Conservation (phyloP, 2,329 filamentous ascomycete species). For the Cladosporium sp. region DNA sequence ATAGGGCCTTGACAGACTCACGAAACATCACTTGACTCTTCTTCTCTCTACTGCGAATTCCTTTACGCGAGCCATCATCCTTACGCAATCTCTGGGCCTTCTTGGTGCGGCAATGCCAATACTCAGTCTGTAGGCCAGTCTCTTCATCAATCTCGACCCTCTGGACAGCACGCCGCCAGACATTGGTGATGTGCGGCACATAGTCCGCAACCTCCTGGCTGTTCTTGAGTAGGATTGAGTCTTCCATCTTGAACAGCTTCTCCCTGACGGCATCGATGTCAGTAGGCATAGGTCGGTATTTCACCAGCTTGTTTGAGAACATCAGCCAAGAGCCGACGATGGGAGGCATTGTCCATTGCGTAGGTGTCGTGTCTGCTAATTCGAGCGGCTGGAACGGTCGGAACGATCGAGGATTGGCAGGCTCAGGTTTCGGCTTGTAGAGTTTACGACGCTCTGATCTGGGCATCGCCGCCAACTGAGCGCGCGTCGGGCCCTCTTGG, state of each 20-base stretch:
- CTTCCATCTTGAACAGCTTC: slow-evolving; percentile 26
- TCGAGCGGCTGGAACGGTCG: neutral
- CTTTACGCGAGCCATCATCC: neutral
- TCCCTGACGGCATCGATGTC: slow-evolving; percentile 26
- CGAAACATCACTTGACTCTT: neutral
- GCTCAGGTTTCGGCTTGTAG: slow-evolving; percentile 3
- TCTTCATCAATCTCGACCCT: slow-evolving; percentile 1
- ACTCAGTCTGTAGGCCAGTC: slow-evolving; percentile 25
- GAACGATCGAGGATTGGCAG: neutral
- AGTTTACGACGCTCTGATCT: slow-evolving; percentile 5
- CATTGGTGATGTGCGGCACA: slow-evolving; percentile 29
- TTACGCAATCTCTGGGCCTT: neutral
- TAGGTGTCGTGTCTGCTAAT: slow-evolving; percentile 1
- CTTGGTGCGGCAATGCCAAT: slow-evolving; percentile 27
- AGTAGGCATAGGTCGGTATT: slow-evolving; percentile 26
- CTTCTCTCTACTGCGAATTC: neutral
- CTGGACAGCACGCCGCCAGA: slow-evolving; percentile 23
- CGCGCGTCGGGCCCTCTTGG: neutral
- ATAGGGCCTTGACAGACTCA: neutral
- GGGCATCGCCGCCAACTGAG: neutral
- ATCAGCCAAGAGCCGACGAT: slow-evolving; percentile 26
- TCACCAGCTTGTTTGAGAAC: slow-evolving; percentile 28
- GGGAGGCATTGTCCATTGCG: slow-evolving; percentile 21
- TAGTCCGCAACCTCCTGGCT: slow-evolving; percentile 31
- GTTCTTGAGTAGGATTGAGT: slow-evolving; percentile 23